These are phyloP conservation scores for Mucor irregularis DNA, from an alignment of 371 early-diverging fungal species.

Conservation along the genomic window DNA sequence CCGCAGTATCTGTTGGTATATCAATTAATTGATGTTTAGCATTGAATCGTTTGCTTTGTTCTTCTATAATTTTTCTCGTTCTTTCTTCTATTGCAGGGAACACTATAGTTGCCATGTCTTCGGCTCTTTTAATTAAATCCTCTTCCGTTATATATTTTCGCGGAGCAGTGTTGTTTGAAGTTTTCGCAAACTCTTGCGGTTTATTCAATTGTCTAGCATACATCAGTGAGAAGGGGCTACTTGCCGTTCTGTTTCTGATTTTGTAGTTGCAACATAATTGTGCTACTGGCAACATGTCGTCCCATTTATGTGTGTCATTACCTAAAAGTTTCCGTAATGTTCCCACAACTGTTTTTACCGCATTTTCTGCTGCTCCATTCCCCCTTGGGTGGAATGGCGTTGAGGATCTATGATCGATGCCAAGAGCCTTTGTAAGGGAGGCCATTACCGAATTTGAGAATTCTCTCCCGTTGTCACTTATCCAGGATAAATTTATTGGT, in stretches of 20 bases:
- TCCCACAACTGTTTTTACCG: conserved; percentile 13
- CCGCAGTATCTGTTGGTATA: conserved; percentile 1
- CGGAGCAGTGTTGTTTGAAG: neutral
- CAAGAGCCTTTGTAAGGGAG: neutral
- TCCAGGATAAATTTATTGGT: neutral
- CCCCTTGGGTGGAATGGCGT: conserved; percentile 24
- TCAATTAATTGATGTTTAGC: conserved; percentile 2
- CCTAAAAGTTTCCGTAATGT: conserved; percentile 14
- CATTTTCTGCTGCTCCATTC: conserved; percentile 29
- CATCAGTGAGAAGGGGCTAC: conserved; percentile 18
- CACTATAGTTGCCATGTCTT: conserved; percentile 6
- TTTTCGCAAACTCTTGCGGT: conserved; percentile 6
- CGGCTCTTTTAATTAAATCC: neutral
- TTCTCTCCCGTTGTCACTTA: conserved; percentile 39
- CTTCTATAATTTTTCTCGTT: neutral
- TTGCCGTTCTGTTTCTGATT: neutral
- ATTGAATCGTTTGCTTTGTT: conserved; percentile 3
- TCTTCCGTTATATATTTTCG: neutral
- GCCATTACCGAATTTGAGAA: conserved; percentile 14
- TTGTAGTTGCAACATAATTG: conserved; percentile 17
- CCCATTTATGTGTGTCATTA: conserved; percentile 21
- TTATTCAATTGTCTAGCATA: conserved; percentile 13
- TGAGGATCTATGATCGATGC: conserved; percentile 19
- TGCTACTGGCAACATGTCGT: conserved; percentile 16
- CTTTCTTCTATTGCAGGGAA: conserved; percentile 12